Percentiles rank a stretch among this genome's conserved stretches.
Evolutionary conservation across 768 basidiomycete genomes (phyloP).

Genomic region (Lactifluus hygrophoroides): DNA sequence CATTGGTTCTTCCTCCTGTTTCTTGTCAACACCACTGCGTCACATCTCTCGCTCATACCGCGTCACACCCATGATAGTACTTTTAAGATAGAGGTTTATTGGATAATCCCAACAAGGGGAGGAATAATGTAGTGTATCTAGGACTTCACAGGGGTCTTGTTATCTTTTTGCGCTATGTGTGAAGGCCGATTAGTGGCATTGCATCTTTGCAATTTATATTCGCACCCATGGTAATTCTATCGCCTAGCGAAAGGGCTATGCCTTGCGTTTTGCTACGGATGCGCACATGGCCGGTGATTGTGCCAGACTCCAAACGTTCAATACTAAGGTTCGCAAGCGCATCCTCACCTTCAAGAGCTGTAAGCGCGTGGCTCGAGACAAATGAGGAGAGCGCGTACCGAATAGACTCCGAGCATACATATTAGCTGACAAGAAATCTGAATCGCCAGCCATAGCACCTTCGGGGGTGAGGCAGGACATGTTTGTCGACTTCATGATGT

Average conservation of each 20-base stretch:
- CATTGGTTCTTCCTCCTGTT: not conserved
- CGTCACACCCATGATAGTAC: not conserved
- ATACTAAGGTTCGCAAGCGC: slow-evolving; percentile 92
- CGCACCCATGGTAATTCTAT: slow-evolving; percentile 65
- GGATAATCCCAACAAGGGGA: slow-evolving; percentile 1
- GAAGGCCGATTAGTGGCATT: not conserved
- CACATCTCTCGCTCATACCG: not conserved
- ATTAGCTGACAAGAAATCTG: slow-evolving; percentile 94
- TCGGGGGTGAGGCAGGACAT: slow-evolving; percentile 96
- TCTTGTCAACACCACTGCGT: not conserved
- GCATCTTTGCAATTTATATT: not conserved
- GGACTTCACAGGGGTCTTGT: slow-evolving; percentile 9
- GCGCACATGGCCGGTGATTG: slow-evolving; percentile 86
- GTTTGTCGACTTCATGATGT: slow-evolving; percentile 95
- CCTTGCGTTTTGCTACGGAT: slow-evolving; percentile 98
- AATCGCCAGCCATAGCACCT: slow-evolving; percentile 83
- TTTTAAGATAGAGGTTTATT: slow-evolving; percentile 6
- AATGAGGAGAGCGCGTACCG: slow-evolving; percentile 42
- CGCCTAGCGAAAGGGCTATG: slow-evolving; percentile 90
- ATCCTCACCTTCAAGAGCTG: slow-evolving; percentile 66
- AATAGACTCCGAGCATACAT: slow-evolving; percentile 94
- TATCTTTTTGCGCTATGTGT: slow-evolving; percentile 18
- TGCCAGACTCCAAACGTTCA: slow-evolving; percentile 74
- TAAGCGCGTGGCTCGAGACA: not conserved
- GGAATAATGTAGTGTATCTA: slow-evolving; percentile 17